Conservation (phyloP, 768 basidiomycete genomes). For the Suillus subaureus region DNA sequence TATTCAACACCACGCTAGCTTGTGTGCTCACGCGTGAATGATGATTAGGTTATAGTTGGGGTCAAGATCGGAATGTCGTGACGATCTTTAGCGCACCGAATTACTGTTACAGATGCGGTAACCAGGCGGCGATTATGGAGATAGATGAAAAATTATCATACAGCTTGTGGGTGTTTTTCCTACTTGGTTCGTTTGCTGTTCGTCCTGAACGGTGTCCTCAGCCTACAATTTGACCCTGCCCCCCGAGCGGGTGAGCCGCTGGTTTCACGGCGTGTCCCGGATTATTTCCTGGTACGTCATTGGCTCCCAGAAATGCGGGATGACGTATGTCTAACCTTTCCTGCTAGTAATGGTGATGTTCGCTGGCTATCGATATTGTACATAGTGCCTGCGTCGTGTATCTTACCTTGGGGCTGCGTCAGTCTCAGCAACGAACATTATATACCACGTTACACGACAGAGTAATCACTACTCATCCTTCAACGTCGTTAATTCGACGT, state of each 20-base stretch:
- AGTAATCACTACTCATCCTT: constrained; percentile 14
- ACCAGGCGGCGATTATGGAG: constrained; percentile 99
- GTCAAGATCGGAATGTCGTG: constrained; percentile 98
- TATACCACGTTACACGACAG: constrained; percentile 20
- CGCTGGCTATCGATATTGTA: constrained; percentile 22
- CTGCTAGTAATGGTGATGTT: constrained; percentile 21
- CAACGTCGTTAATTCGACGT: not conserved
- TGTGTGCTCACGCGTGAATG: constrained; percentile 13
- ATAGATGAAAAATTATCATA: constrained; percentile 98
- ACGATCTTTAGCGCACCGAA: constrained; percentile 99
- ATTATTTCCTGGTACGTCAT: constrained; percentile 83
- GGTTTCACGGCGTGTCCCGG: constrained; percentile 92
- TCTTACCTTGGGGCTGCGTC: constrained; percentile 14
- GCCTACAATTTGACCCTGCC: constrained; percentile 99
- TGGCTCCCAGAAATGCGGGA: not conserved
- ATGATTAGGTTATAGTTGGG: constrained; percentile 85
- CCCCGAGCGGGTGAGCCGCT: constrained; percentile 98
- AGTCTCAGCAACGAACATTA: constrained; percentile 14
- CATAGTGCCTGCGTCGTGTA: constrained; percentile 27
- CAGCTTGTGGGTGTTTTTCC: constrained; percentile 68
- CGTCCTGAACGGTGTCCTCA: constrained; percentile 31
- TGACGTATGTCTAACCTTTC: constrained; percentile 5
- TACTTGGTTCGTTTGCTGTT: constrained; percentile 5
- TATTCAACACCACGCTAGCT: constrained; percentile 6
- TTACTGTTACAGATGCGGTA: constrained; percentile 99